A percentile compares a stretch with the other conserved stretches of the same genome.
These are phyloP conservation scores for Ceratocystiopsis minuta DNA, from an alignment of 2,329 filamentous ascomycete genomes.

Conservation along the genomic window DNA sequence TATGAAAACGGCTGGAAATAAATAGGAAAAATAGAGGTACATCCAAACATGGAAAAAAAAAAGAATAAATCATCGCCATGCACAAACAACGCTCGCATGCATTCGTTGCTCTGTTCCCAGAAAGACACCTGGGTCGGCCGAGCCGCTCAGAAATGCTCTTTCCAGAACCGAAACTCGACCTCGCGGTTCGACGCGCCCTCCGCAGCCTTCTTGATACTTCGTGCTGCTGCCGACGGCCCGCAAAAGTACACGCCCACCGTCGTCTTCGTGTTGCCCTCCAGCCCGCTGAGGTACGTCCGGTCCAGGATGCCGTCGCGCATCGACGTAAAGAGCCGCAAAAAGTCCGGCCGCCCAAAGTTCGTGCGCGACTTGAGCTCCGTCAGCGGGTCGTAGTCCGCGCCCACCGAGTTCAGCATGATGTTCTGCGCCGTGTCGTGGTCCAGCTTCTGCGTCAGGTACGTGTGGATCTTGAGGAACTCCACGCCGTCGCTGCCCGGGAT, in stretches of 20 bases:
- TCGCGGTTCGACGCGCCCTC: constrained; percentile 54
- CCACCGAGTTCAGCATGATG: constrained; percentile 91
- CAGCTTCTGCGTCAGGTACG: constrained; percentile 85
- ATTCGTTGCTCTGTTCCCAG: too few species aligned
- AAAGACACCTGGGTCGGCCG: too few species aligned
- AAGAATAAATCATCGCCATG: not conserved
- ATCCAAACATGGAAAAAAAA: not conserved
- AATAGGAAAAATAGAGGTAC: too few species aligned
- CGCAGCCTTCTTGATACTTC: constrained; percentile 70
- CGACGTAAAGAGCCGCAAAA: constrained; percentile 55
- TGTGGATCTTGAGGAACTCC: constrained; percentile 95
- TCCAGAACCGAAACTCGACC: constrained; percentile 95
- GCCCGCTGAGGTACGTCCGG: constrained; percentile 65
- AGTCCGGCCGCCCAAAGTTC: constrained; percentile 90
- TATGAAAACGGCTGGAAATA: too few species aligned
- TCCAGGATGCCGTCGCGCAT: constrained; percentile 83
- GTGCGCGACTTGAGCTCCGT: constrained; percentile 81
- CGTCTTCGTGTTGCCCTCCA: constrained; percentile 59
- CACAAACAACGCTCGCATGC: not conserved
- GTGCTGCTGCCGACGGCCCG: constrained; percentile 63
- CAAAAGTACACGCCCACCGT: constrained; percentile 97
- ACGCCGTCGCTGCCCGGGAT: constrained; percentile 47
- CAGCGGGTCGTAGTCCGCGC: constrained; percentile 70
- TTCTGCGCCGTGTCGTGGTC: constrained; percentile 89
- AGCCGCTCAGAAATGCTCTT: constrained; percentile 66